Base-by-base conservation (phyloP, 2,329 filamentous ascomycete genomes). In the Calonectria ilicicola region DNA sequence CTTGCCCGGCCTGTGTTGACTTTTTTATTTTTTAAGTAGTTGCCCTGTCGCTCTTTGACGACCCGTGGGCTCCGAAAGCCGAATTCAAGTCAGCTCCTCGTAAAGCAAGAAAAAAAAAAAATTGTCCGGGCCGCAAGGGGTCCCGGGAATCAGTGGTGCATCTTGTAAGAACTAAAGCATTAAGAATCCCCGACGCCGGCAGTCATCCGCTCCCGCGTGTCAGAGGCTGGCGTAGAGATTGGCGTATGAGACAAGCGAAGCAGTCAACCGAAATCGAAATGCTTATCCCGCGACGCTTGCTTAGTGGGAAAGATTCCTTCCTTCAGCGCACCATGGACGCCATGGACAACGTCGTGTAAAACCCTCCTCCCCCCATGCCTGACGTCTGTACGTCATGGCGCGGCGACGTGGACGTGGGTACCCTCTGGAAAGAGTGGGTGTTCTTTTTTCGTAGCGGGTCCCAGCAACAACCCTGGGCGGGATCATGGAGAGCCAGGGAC, bases 111-210 rank as follows among this genome's bases (percentile, higher is more conserved):
- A 14, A 58, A 23, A 17, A 27, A 40, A 27, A 49, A 53, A 42
- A 65, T 29, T 26, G 27, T 49, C 44, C 32, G 63, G 35, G 56
- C 12, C 49, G 32, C 53, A 60, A 60, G 23, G 40, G 63, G 44
- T 65, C 15, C 67, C 46, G 58, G 32, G 32, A 53, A 60, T 49
- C 62, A 29, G 27, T 40, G 58, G 32, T 64, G 56, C 58, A 53
- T 67, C 53, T 21, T 38, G 64, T 67, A 49, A 58, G 69, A 72
- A 58, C 69, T 72, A 72, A 72, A 65, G 69, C 46, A 67, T 53
- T 26, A 62, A 66, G 63, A 42, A 70, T 70, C 44, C 60, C 63
- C 56, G 64, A 67, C 53, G 64, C 64, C 44, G 69, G 47, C 27
- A 56, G 21, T 53, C 44, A 53, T 51, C 53, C 46, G 64, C 12